Evolutionary conservation across 169 alveolate genomes (phyloP).

Genomic region (Babesia ovis): DNA sequence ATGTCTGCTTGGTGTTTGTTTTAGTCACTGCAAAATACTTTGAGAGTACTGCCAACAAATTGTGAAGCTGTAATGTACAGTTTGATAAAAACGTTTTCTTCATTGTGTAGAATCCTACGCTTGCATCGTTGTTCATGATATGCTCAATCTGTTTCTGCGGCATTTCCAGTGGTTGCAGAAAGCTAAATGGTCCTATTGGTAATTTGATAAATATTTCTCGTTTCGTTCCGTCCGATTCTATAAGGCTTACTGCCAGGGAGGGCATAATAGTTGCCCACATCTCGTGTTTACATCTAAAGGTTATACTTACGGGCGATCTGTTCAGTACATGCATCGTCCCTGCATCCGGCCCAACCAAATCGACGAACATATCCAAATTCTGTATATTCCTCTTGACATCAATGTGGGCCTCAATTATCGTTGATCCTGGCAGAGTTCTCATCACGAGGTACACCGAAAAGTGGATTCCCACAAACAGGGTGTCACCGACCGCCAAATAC

Average conservation of each 20-base stretch:
- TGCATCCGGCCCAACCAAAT: background rate
- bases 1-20: slow-evolving; percentile 31
- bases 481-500: slow-evolving; percentile 15
- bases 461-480: slow-evolving; percentile 27
- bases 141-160: slow-evolving; percentile 9
- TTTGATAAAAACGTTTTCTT: background rate
- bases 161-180: slow-evolving; percentile 32
- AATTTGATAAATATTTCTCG: slow-evolving; percentile 13
- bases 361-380: slow-evolving; percentile 5
- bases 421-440: background rate
- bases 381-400: slow-evolving; percentile 13
- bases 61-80: background rate
- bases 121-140: slow-evolving; percentile 3
- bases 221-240: slow-evolving; percentile 57
- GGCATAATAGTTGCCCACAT: slow-evolving; percentile 22
- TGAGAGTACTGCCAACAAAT: slow-evolving; percentile 10
- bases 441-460: slow-evolving; percentile 13
- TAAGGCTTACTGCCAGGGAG: background rate
- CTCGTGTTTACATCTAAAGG: slow-evolving; percentile 20
- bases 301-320: background rate
- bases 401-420: background rate
- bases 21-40: slow-evolving; percentile 12
- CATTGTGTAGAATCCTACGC: slow-evolving; percentile 22
- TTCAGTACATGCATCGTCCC: background rate
- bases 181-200: slow-evolving; percentile 47